phyloP scores from a whole-genome alignment of 495 filamentous ascomycete species.

The Talaromyces ruber region DNA sequence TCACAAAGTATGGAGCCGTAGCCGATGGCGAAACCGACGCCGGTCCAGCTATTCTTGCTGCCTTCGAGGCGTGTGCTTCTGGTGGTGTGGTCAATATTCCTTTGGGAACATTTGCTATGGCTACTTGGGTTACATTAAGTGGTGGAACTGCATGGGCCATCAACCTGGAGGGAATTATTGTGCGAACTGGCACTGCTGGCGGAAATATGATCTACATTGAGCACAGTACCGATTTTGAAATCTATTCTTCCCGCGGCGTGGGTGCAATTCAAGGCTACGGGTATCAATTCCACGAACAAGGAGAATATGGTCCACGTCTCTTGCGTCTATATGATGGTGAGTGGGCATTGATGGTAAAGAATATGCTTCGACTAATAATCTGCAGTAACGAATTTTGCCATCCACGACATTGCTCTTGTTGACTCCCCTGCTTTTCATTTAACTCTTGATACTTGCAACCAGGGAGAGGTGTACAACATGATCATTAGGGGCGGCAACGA shows the following conservation, averaged over 20 bases:
- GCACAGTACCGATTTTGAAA: constrained; percentile 19
- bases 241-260: constrained; percentile 15
- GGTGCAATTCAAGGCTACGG: constrained; percentile 24
- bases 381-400: constrained; percentile 21
- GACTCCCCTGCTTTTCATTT: constrained; percentile 27
- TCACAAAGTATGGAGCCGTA: constrained; percentile 15
- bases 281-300: constrained; percentile 21
- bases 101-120: constrained; percentile 15
- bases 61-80: constrained; percentile 20
- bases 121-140: constrained; percentile 23
- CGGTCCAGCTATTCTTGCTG: constrained; percentile 19
- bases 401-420: constrained; percentile 27
- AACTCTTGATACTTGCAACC: constrained; percentile 22
- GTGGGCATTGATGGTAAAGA: constrained; percentile 10
- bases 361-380: not conserved
- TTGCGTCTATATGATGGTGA: constrained; percentile 19
- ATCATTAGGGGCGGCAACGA: constrained; percentile 31
- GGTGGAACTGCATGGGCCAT: constrained; percentile 22
- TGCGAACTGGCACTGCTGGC: constrained; percentile 23
- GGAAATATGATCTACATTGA: constrained; percentile 30
- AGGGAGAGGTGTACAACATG: constrained; percentile 34
- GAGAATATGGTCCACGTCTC: constrained; percentile 18
- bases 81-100: constrained; percentile 24
- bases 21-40: constrained; percentile 19
- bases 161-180: constrained; percentile 25